Evolutionary conservation across 164 flowering plant genomes (phyloP).

Genomic region (Paratinospora sagittata): DNA sequence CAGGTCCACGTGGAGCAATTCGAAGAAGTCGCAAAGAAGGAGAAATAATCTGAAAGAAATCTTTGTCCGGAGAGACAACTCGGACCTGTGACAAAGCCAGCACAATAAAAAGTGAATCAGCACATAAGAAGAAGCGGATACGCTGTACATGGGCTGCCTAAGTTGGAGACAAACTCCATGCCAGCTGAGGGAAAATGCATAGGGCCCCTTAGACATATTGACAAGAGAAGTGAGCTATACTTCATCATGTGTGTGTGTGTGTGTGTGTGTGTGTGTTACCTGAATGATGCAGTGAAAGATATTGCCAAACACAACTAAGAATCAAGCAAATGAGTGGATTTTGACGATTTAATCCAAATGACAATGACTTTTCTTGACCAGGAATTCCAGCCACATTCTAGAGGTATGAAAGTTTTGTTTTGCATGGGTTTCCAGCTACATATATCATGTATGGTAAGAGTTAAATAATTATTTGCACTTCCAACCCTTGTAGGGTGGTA

Average conservation of each 20-base stretch:
- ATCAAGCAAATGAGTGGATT: not conserved
- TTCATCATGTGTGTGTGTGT: not conserved
- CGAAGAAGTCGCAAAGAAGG: constrained; percentile 89
- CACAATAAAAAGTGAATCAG: not conserved
- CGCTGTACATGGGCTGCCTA: not conserved
- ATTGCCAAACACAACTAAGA: no score
- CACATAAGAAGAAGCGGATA: not conserved
- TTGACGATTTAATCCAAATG: no score
- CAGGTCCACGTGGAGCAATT: constrained; percentile 82
- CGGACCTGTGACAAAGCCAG: constrained; percentile 49
- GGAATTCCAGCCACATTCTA: no score
- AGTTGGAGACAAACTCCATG: not conserved
- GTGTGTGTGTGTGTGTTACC: no score
- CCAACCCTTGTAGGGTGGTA: not conserved
- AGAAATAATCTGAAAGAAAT: constrained; percentile 89
- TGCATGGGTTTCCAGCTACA: no score
- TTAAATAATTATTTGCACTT: not conserved
- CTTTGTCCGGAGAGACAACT: constrained; percentile 97
- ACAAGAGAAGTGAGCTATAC: not conserved
- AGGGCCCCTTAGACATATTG: not conserved
- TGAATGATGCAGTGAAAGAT: not conserved
- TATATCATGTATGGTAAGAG: no score
- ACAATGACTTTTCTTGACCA: no score
- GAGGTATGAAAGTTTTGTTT: no score
- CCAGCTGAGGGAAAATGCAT: not conserved